These are phyloP conservation scores for Trichoderma breve DNA, from an alignment of 2,329 filamentous ascomycete genomes.

Conservation along the genomic window DNA sequence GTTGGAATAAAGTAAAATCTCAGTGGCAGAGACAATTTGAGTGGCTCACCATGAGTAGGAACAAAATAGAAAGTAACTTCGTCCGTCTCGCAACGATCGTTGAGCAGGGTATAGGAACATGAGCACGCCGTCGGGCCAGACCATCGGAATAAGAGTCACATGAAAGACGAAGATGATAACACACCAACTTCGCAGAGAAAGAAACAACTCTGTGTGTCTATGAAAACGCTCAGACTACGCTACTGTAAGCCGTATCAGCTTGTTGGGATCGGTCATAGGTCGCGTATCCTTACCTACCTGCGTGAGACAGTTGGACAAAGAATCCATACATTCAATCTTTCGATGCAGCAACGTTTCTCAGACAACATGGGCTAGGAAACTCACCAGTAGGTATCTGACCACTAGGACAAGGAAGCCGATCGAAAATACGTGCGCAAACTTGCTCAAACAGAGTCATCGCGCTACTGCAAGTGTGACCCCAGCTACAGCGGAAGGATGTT, in stretches of 20 bases:
- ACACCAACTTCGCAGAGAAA: not conserved
- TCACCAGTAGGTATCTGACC: no score
- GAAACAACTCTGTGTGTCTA: not conserved
- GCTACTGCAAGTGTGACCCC: not conserved
- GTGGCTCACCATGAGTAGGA: not conserved
- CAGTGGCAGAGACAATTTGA: not conserved
- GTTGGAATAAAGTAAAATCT: not conserved
- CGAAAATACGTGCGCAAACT: not conserved
- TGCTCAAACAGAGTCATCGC: not conserved
- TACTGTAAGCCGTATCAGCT: not conserved
- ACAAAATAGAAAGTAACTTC: not conserved
- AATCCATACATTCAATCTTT: not conserved
- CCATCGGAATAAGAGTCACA: not conserved
- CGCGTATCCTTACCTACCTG: not conserved
- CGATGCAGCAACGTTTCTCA: not conserved
- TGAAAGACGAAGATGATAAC: not conserved
- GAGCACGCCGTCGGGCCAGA: not conserved
- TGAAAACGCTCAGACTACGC: not conserved
- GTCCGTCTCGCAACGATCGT: not conserved
- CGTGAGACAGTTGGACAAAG: not conserved
- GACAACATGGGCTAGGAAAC: not conserved
- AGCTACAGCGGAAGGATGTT: not conserved
- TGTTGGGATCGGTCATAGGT: not conserved
- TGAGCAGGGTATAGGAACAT: not conserved
- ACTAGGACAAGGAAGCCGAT: no score